Base-by-base conservation (phyloP, 2,329 filamentous ascomycete species). In the Botryotinia globosa region DNA sequence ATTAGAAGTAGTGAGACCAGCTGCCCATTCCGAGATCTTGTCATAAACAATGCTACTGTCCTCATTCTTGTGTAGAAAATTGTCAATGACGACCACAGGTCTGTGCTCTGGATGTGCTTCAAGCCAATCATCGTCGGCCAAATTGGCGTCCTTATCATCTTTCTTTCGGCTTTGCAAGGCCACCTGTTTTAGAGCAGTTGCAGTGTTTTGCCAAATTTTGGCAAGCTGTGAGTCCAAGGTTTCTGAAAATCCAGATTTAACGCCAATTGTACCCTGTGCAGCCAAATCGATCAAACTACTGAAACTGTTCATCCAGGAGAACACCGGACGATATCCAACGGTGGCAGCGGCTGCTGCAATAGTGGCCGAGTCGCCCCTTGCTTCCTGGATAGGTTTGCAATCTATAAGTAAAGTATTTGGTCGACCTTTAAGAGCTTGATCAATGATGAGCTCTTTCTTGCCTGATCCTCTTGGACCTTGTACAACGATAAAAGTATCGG, bases 271-370 rank as follows among this genome's bases (percentile, higher is more conserved):
- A 77, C 94, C 93, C 81, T 98, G 95, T 1, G 96, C 93, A 34
- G 95, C 96, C 54, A 98, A 87, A 78, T 98, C 96, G 75, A 97
- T 86, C 83, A 98, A 89, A 80, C 94, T 97, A 82, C 93, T 97
- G 76, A 98, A 89, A 79, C 90, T 97, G 82, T 98, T 98, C 83
- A 97, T 92, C 93, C 94, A 98, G 0, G 93, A 97, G 81, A 99
- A 99, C 0, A 99, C 90, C 0, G 96, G 96, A 14, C 92, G 87
- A 80, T 98, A 98, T 14, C 96, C 95, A 66, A 98, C 94, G 75
- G 94, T 89, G 1, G 85, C 84, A 0, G 95, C 96, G 9, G 96
- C 90, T 58, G 91, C 90, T 74, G 89, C 89, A 78, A 99, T 97
- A 0, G 93, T 97, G 4, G 90, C 89, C 12, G 91, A 90, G 79